Evolutionary conservation across 495 filamentous ascomycete species (phyloP).

Genomic region (Daldinia grandis): DNA sequence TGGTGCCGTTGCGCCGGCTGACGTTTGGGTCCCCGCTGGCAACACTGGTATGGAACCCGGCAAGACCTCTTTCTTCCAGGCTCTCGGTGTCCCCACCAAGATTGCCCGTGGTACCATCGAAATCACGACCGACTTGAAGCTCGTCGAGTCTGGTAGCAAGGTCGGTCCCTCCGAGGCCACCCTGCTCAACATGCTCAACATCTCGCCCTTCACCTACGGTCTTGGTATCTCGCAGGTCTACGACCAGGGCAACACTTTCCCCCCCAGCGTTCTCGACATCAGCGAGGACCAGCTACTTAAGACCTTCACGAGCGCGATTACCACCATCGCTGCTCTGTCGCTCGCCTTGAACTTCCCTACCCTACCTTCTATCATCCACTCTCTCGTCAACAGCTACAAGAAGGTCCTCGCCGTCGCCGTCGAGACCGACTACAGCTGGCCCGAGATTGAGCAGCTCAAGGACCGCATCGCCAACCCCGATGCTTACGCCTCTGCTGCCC

Average conservation of each 20-base stretch:
- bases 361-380: conserved; percentile 95
- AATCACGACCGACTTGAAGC: conserved; percentile 98
- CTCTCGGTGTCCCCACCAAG: conserved; percentile 99
- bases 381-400: conserved; percentile 96
- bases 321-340: conserved; percentile 87
- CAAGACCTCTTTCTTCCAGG: conserved; percentile 99
- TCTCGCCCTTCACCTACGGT: conserved; percentile 99
- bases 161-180: conserved; percentile 99
- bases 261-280: conserved; percentile 85
- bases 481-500: conserved; percentile 84
- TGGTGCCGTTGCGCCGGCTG: conserved; percentile 89
- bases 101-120: conserved; percentile 99
- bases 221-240: conserved; percentile 96
- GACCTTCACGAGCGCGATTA: conserved; percentile 81
- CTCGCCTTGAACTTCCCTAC: conserved; percentile 94
- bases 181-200: conserved; percentile 99
- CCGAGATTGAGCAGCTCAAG: conserved; percentile 95
- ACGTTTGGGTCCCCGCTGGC: conserved; percentile 92
- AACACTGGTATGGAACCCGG: conserved; percentile 99
- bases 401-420: conserved; percentile 90
- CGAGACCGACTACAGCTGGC: conserved; percentile 92
- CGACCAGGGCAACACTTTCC: conserved; percentile 92
- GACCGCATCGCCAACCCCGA: conserved; percentile 99
- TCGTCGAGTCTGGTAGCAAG: conserved; percentile 90
- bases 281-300: conserved; percentile 89